Percentiles rank a stretch among this genome's conserved stretches.
Conservation (phyloP, 345 rosid genomes). For the Camelina sativa region DNA sequence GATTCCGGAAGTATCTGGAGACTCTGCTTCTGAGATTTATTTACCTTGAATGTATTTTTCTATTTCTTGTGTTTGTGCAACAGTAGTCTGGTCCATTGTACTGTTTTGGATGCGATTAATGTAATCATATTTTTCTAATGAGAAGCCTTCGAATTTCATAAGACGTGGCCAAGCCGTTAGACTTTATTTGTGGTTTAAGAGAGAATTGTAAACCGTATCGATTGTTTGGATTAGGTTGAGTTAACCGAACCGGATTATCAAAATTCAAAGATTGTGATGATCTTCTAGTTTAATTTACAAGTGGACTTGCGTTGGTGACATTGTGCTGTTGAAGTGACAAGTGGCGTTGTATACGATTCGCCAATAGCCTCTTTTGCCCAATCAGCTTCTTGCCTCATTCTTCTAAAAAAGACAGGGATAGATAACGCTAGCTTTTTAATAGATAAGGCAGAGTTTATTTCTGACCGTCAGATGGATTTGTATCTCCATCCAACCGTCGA, state of each 20-base stretch:
- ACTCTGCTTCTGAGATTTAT: slow-evolving; percentile 24
- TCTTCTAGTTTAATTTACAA: not conserved
- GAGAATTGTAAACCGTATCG: not conserved
- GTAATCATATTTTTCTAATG: slow-evolving; percentile 29
- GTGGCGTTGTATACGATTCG: slow-evolving; percentile 31
- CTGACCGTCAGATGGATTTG: slow-evolving; percentile 44
- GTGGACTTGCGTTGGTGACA: not conserved
- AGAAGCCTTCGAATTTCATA: slow-evolving; percentile 26
- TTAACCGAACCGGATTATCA: slow-evolving; percentile 15
- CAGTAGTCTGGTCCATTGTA: slow-evolving; percentile 28
- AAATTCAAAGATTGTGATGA: not conserved
- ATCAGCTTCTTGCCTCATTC: slow-evolving; percentile 28
- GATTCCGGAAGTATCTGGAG: slow-evolving; percentile 9
- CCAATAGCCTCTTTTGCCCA: slow-evolving; percentile 30
- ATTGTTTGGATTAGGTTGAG: not conserved
- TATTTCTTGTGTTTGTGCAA: slow-evolving; percentile 25
- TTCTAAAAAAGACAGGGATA: not conserved
- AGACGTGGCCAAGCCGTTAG: slow-evolving; percentile 3
- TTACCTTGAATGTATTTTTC: slow-evolving; percentile 16
- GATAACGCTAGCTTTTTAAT: slow-evolving; percentile 24
- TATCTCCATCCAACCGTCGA: slow-evolving; percentile 32
- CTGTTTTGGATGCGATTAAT: slow-evolving; percentile 16
- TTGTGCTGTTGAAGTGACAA: slow-evolving; percentile 30
- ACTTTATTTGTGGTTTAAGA: slow-evolving; percentile 7
- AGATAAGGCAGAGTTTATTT: slow-evolving; percentile 35